A percentile compares a stretch with the other conserved stretches of the same genome.
phyloP scores from a whole-genome alignment of 2,329 filamentous ascomycete species.

The Verticillium longisporum region DNA sequence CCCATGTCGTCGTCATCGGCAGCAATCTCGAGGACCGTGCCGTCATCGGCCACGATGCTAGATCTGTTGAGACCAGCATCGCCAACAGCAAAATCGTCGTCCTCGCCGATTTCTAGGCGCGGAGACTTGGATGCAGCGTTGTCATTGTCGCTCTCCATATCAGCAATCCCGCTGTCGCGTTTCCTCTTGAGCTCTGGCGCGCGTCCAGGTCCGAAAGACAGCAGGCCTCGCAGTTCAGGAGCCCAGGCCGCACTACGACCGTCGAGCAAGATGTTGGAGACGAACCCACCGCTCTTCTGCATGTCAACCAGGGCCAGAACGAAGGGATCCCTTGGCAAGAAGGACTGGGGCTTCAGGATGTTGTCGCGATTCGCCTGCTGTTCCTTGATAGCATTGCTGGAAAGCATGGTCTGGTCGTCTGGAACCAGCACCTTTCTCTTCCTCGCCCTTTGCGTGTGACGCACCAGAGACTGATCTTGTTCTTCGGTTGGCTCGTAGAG shows the following conservation, averaged over 20 bases:
- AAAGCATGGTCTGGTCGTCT: slow-evolving; percentile 75
- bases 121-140: slow-evolving; percentile 56
- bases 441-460: slow-evolving; percentile 62
- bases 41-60: slow-evolving; percentile 46
- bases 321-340: slow-evolving; percentile 80
- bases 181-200: slow-evolving; percentile 84
- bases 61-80: slow-evolving; percentile 47
- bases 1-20: slow-evolving; percentile 45
- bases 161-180: slow-evolving; percentile 79
- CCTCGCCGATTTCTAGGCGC: slow-evolving; percentile 61
- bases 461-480: slow-evolving; percentile 51
- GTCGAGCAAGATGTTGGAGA: slow-evolving; percentile 78
- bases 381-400: slow-evolving; percentile 70
- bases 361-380: slow-evolving; percentile 81
- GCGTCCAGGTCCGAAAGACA: slow-evolving; percentile 78
- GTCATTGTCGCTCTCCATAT: slow-evolving; percentile 62
- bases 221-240: slow-evolving; percentile 82
- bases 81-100: slow-evolving; percentile 47
- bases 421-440: slow-evolving; percentile 76
- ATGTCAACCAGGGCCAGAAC: slow-evolving; percentile 84
- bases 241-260: slow-evolving; percentile 77
- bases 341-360: slow-evolving; percentile 76
- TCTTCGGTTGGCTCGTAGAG: slow-evolving; percentile 57
- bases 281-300: slow-evolving; percentile 86
- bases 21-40: slow-evolving; percentile 59